Evolutionary conservation across 2,329 filamentous ascomycete species (phyloP).

Genomic region (Aspergillus sergii): DNA sequence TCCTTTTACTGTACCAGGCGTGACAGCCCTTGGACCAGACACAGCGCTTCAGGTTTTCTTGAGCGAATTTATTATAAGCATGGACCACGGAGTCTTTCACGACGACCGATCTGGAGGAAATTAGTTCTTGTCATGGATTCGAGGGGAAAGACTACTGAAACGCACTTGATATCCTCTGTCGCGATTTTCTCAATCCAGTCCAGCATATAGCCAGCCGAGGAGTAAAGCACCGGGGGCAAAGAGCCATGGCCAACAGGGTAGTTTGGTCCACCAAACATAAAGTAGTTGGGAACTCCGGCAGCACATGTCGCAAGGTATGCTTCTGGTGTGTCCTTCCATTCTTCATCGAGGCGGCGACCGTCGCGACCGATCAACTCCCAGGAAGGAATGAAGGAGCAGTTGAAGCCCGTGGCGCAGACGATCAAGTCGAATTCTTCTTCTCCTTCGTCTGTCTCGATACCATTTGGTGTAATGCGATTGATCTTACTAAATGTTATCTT

Average conservation of each 20-base stretch:
- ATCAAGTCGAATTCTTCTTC: conserved; percentile 31
- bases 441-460: conserved; percentile 23
- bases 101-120: conserved; percentile 12
- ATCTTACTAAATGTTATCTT: conserved; percentile 23
- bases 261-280: conserved; percentile 31
- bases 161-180: conserved; percentile 19
- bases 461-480: conserved; percentile 22
- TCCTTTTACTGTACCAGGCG: conserved; percentile 28
- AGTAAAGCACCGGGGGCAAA: conserved; percentile 18
- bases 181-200: conserved; percentile 32
- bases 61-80: conserved; percentile 25
- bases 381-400: conserved; percentile 40
- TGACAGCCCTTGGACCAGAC: conserved; percentile 32
- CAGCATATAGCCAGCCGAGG: conserved; percentile 28
- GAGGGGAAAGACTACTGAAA: neutral
- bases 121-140: neutral
- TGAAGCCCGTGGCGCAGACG: conserved; percentile 47
- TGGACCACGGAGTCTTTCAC: conserved; percentile 21
- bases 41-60: conserved; percentile 24
- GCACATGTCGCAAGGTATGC: conserved; percentile 29
- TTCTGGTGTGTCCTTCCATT: conserved; percentile 25
- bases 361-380: conserved; percentile 37
- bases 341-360: conserved; percentile 21
- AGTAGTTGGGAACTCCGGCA: conserved; percentile 31
- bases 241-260: conserved; percentile 26